Evolutionary conservation across 345 rosid species (phyloP), one percentile per base, ranked within the genome.

Genomic region (Stellera chamaejasme): DNA sequence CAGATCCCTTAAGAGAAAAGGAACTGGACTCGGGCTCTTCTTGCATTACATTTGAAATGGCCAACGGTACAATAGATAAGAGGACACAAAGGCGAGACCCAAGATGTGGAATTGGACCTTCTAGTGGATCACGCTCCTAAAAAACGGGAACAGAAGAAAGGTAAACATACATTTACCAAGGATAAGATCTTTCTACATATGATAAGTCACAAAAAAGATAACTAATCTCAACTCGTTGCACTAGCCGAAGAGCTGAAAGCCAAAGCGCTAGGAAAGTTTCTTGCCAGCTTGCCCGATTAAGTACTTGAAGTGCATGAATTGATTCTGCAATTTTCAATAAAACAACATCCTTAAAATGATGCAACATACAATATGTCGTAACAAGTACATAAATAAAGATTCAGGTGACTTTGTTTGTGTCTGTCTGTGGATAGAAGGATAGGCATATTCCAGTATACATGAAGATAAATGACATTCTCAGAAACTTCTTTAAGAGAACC

Each of bases 201-300:
- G 10, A 3, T 36, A 19, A 44, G 47, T 25, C 27, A 62, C 49
- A 45, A 9, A 32, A 41, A 8, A 47, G 43, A 55, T 26, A 57
- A 56, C 19, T 45, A 45, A 62, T 56, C 79, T 69, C 67, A 65
- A 83, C 90, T 71, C 90, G 70, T 59, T 83, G 84, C 60, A 83
- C 90, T 66, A 83, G 87, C 42, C 84, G 84, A 58, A 83, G 86
- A 48, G 82, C 90, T 55, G 90, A 78, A 72, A 78, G 56, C 90
- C 90, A 83, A 48, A 83, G 87, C 7, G 83, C 82, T 43, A 83
- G 65, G 69, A 83, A 83, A 41, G 90, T 76, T 57, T 83, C 90
- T 54, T 83, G 77, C 90, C 90, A 83, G 72, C 81, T 80, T 60
- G 89, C 83, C 60, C 53, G 76, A 53, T 83, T 80, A 50, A 75